Percentiles rank a stretch among this genome's conserved stretches.
These are phyloP conservation scores for Spinellus fusiger DNA, from an alignment of 192 early-diverging fungal species.

Conservation along the genomic window DNA sequence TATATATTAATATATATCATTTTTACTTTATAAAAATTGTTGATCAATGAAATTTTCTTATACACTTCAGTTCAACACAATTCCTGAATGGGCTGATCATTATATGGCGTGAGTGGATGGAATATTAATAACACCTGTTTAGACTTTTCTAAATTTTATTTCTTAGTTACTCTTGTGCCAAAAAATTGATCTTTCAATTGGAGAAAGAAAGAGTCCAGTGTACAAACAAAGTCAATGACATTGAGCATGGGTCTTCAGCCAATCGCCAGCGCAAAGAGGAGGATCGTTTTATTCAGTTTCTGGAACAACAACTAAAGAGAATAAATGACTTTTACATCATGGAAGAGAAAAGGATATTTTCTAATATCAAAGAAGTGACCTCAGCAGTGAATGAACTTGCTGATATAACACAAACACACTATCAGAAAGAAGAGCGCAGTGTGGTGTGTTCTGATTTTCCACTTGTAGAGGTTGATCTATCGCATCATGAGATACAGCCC, in stretches of 20 bases:
- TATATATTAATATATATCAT: too few relatives aligned
- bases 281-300: constrained; percentile 44
- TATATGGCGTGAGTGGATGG: constrained; percentile 58
- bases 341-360: constrained; percentile 56
- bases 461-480: too few relatives aligned
- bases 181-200: constrained; percentile 18
- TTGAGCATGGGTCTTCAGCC: constrained; percentile 1
- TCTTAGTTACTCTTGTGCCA: constrained; percentile 11
- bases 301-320: constrained; percentile 64
- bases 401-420: too few relatives aligned
- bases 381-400: neutral
- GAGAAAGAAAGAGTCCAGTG: constrained; percentile 17
- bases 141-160: neutral
- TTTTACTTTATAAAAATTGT: too few relatives aligned
- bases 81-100: constrained; percentile 74
- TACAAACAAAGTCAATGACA: neutral
- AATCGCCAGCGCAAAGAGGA: neutral
- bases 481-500: too few relatives aligned
- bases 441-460: too few relatives aligned
- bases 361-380: constrained; percentile 41
- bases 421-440: too few relatives aligned
- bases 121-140: neutral
- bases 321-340: constrained; percentile 59
- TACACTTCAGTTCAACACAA: constrained; percentile 84
- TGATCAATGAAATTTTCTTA: constrained; percentile 95